Conservation (phyloP, 2,329 filamentous ascomycete genomes). For the Aureobasidium sp. region DNA sequence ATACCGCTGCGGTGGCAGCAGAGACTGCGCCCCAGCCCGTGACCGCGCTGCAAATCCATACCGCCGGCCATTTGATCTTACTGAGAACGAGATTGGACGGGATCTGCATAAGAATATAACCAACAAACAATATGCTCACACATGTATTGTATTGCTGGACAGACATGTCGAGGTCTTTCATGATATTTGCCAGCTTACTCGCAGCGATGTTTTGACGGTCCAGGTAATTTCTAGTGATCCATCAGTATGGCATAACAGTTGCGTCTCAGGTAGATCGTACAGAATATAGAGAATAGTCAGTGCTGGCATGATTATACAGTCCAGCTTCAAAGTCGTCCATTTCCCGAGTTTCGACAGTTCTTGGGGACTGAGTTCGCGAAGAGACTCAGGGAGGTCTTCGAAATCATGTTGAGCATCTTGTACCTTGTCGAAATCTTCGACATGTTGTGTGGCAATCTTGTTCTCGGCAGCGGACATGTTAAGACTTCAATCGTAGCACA, state of each 20-base stretch:
- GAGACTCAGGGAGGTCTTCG: conserved; percentile 4
- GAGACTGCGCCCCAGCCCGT: conserved; percentile 31
- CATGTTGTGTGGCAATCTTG: conserved; percentile 1
- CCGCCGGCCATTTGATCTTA: conserved; percentile 28
- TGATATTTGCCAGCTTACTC: conserved; percentile 51
- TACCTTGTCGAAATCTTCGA: not conserved
- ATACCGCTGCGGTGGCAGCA: conserved; percentile 28
- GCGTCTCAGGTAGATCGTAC: not conserved
- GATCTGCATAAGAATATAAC: conserved; percentile 26
- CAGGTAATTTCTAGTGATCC: conserved; percentile 50
- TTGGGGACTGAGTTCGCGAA: not conserved
- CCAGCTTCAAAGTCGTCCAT: conserved; percentile 7
- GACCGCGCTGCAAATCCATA: conserved; percentile 28
- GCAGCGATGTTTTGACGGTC: conserved; percentile 54
- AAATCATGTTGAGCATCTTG: not conserved
- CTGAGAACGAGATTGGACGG: conserved; percentile 34
- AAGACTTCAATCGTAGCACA: not conserved
- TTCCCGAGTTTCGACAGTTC: not conserved
- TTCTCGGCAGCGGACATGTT: conserved; percentile 3
- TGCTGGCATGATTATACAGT: conserved; percentile 4
- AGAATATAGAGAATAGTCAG: conserved; percentile 8
- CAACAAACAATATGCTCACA: conserved; percentile 39
- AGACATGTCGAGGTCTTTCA: conserved; percentile 39
- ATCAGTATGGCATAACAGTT: not conserved
- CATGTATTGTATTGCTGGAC: conserved; percentile 38